A percentile compares a stretch with the other conserved stretches of the same genome.
phyloP scores from a whole-genome alignment of 306 rosid genomes.

The Gillenia trifoliata region DNA sequence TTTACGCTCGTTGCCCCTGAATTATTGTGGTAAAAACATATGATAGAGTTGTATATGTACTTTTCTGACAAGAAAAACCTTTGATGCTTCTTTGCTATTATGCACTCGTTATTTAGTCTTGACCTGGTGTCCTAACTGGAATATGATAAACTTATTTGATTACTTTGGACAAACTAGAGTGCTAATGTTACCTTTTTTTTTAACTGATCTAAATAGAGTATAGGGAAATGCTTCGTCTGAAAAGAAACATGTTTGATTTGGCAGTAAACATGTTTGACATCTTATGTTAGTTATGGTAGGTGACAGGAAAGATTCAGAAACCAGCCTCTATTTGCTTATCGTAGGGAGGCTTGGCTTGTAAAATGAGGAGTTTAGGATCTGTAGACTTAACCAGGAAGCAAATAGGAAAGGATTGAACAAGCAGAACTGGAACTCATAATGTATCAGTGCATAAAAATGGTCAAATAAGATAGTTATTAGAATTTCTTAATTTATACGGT shows the following conservation, averaged over 20 bases:
- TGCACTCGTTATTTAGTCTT: neutral
- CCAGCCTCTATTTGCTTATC: neutral
- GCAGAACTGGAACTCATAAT: neutral
- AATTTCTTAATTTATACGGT: too few relatives aligned
- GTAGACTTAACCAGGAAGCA: neutral
- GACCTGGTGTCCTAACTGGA: neutral
- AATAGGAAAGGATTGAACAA: neutral
- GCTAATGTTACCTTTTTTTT: neutral
- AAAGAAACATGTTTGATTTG: neutral
- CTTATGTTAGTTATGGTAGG: neutral
- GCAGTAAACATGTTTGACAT: neutral
- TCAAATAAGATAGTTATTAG: neutral
- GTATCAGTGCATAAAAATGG: neutral
- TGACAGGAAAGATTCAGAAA: too few relatives aligned
- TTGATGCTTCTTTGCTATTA: neutral
- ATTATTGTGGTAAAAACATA: neutral
- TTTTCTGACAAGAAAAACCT: neutral
- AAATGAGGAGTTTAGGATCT: neutral
- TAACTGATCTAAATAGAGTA: neutral
- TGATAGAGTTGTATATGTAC: neutral
- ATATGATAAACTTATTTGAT: neutral
- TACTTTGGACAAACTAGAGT: neutral
- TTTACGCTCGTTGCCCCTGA: neutral
- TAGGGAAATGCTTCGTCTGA: neutral
- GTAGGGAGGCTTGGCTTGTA: neutral